These are phyloP conservation scores for Cadophora sp. DNA, from an alignment of 2,329 filamentous ascomycete genomes.

Conservation along the genomic window DNA sequence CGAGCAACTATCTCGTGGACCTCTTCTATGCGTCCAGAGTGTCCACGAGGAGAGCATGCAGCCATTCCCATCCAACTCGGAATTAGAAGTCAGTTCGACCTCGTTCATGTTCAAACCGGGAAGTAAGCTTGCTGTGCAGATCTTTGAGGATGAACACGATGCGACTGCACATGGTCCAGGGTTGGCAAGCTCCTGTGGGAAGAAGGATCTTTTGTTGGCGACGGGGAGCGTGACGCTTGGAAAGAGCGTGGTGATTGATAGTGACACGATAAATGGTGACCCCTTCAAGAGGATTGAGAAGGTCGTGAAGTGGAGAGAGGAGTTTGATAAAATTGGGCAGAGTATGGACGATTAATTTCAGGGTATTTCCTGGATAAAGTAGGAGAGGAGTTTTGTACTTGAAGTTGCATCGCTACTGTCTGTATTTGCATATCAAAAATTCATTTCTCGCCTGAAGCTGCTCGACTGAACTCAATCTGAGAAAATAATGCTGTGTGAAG, in stretches of 20 bases:
- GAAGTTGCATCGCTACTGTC: no score
- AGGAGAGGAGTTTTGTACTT: no score
- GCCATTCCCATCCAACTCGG: constrained; percentile 7
- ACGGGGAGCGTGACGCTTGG: constrained; percentile 13
- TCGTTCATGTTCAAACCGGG: constrained; percentile 8
- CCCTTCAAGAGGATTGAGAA: constrained; percentile 13
- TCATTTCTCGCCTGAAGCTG: no score
- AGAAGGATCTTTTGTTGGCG: constrained; percentile 8
- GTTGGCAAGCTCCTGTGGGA: constrained; percentile 1
- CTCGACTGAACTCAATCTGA: no score
- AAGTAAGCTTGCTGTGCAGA: constrained; percentile 6
- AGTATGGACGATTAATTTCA: constrained; percentile 12
- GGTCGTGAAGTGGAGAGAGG: constrained; percentile 15
- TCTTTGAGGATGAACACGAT: constrained; percentile 3
- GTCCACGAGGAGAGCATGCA: constrained; percentile 13
- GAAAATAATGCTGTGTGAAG: no score
- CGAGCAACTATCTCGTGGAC: constrained; percentile 8
- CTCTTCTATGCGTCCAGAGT: background rate
- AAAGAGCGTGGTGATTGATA: constrained; percentile 7
- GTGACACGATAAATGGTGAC: constrained; percentile 13
- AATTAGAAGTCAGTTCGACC: background rate
- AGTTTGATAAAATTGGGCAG: constrained; percentile 15
- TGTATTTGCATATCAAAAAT: no score
- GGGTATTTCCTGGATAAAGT: background rate
- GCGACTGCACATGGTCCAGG: constrained; percentile 9